A percentile compares a stretch with the other conserved stretches of the same genome.
phyloP scores from a whole-genome alignment of 2,329 filamentous ascomycete genomes.

The Aspergillus proliferans region DNA sequence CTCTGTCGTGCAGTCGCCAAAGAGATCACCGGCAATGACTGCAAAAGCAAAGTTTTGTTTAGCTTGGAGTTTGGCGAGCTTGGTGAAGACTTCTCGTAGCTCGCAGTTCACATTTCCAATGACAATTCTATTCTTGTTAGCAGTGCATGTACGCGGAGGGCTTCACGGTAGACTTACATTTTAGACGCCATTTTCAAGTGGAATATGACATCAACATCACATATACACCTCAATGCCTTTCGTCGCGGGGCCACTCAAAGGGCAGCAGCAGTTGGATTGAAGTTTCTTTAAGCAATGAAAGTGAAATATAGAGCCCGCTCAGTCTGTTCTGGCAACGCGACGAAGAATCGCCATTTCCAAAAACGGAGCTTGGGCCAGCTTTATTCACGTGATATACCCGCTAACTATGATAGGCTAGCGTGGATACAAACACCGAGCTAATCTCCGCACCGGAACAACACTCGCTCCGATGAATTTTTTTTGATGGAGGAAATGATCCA shows the following conservation, averaged over 20 bases:
- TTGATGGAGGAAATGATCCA: slow-evolving; percentile 17
- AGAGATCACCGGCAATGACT: slow-evolving; percentile 78
- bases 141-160: background rate
- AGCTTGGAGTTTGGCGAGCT: slow-evolving; percentile 69
- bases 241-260: too few species aligned
- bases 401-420: slow-evolving; percentile 8
- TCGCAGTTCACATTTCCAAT: slow-evolving; percentile 77
- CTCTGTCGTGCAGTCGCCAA: slow-evolving; percentile 47
- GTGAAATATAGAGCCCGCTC: background rate
- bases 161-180: slow-evolving; percentile 40
- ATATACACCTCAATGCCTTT: background rate
- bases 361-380: slow-evolving; percentile 28
- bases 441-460: slow-evolving; percentile 26
- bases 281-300: too few species aligned
- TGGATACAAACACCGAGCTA: slow-evolving; percentile 10
- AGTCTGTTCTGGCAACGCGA: background rate
- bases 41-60: slow-evolving; percentile 88
- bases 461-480: slow-evolving; percentile 33
- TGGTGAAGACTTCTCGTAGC: slow-evolving; percentile 68
- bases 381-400: slow-evolving; percentile 18
- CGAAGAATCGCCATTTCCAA: slow-evolving; percentile 6
- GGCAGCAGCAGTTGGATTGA: too few species aligned
- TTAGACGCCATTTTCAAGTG: slow-evolving; percentile 48
- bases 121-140: slow-evolving; percentile 51
- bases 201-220: background rate